Conservation (phyloP, 116 monocot species). For the Cymodocea nodosa region DNA sequence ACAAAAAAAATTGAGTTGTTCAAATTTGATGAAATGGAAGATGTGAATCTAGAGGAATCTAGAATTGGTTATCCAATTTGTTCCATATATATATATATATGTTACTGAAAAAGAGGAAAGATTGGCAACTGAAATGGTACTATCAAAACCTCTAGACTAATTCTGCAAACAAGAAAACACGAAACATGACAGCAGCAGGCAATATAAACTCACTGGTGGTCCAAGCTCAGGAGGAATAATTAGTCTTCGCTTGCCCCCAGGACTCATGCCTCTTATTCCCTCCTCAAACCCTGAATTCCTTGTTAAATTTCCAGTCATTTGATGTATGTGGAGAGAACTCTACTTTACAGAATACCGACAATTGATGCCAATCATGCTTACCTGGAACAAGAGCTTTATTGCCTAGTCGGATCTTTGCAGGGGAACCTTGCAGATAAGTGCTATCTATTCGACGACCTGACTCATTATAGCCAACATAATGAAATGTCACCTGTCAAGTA, state of each 20-base stretch:
- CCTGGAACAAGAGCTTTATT: slow-evolving; percentile 91
- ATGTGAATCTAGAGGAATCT: too few species aligned
- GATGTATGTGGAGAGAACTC: too few species aligned
- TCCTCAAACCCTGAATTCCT: slow-evolving; percentile 74
- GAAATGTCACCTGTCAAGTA: slow-evolving; percentile 50
- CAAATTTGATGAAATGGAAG: too few species aligned
- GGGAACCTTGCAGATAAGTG: slow-evolving; percentile 79
- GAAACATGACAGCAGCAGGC: too few species aligned
- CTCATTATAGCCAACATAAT: slow-evolving; percentile 77
- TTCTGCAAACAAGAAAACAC: too few species aligned
- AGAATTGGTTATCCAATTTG: too few species aligned
- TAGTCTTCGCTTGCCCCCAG: slow-evolving; percentile 88
- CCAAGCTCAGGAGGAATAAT: slow-evolving; percentile 98
- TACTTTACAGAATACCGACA: too few species aligned
- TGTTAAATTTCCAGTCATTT: neutral
- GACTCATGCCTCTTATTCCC: slow-evolving; percentile 79
- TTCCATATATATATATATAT: too few species aligned
- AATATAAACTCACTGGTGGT: slow-evolving; percentile 42
- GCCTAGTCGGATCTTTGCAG: slow-evolving; percentile 85
- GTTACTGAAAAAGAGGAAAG: too few species aligned
- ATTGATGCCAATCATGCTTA: neutral
- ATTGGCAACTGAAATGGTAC: too few species aligned
- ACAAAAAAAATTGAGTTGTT: too few species aligned
- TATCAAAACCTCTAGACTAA: too few species aligned
- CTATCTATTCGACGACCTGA: slow-evolving; percentile 83